A percentile compares a stretch with the other conserved stretches of the same genome.
These are phyloP conservation scores for Thalassiosira delicatula DNA, from an alignment of 352 stramenopile genomes.

Conservation along the genomic window DNA sequence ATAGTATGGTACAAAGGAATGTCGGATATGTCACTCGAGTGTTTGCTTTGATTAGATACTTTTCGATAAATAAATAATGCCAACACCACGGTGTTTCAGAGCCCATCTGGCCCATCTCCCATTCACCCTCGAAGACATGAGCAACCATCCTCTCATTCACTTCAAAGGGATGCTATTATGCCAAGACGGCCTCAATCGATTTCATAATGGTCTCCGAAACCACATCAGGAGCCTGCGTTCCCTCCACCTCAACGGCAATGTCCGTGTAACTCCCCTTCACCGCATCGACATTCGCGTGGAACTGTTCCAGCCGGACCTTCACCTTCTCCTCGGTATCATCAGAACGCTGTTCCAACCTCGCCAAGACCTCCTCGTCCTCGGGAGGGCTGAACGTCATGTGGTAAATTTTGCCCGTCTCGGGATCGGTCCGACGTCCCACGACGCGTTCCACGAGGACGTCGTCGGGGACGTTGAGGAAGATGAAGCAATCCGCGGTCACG, in stretches of 20 bases:
- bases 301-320: slow-evolving; percentile 86
- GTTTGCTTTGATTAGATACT: too few species aligned
- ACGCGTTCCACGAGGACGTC: slow-evolving; percentile 88
- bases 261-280: slow-evolving; percentile 87
- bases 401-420: slow-evolving; percentile 88
- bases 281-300: slow-evolving; percentile 86
- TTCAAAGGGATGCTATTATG: too few species aligned
- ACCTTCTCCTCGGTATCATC: slow-evolving; percentile 93
- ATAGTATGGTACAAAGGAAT: too few species aligned
- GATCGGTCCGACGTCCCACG: slow-evolving; percentile 86
- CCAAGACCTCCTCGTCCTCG: slow-evolving; percentile 78
- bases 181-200: slow-evolving; percentile 52
- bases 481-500: slow-evolving; percentile 88
- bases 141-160: too few species aligned
- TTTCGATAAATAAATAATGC: too few species aligned
- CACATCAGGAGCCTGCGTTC: slow-evolving; percentile 51
- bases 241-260: slow-evolving; percentile 85
- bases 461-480: slow-evolving; percentile 91
- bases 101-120: too few species aligned
- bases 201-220: slow-evolving; percentile 57
- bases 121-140: too few species aligned
- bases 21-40: too few species aligned
- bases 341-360: slow-evolving; percentile 85
- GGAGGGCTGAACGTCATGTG: slow-evolving; percentile 88
- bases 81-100: too few species aligned